These are phyloP conservation scores for Chlamydomonas reinhardtii DNA, from an alignment of 163 green algal species.

Conservation along the genomic window DNA sequence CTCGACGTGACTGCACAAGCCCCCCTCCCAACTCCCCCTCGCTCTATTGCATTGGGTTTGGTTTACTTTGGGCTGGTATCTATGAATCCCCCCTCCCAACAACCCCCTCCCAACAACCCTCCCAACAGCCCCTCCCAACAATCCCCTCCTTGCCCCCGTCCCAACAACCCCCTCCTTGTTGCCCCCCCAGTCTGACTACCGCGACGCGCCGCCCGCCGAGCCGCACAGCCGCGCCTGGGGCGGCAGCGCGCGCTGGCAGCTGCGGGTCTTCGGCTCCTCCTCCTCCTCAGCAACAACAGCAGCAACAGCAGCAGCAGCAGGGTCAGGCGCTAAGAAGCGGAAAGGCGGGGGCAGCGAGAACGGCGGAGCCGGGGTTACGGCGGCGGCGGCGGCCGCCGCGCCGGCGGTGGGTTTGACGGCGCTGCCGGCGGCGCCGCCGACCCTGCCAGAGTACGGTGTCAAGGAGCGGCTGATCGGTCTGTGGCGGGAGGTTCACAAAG, in stretches of 20 bases:
- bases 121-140: too few relatives aligned
- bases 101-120: too few relatives aligned
- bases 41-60: too few relatives aligned
- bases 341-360: background rate
- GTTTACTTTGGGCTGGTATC: too few relatives aligned
- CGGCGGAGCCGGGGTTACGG: background rate
- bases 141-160: too few relatives aligned
- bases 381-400: background rate
- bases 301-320: too few relatives aligned
- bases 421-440: slow-evolving; percentile 42
- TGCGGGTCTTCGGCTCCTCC: slow-evolving; percentile 22
- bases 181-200: slow-evolving; percentile 2
- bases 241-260: slow-evolving; percentile 48
- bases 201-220: slow-evolving; percentile 19
- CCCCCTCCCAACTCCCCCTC: too few relatives aligned
- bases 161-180: too few relatives aligned
- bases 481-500: slow-evolving; percentile 62
- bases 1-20: too few relatives aligned
- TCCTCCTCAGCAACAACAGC: background rate
- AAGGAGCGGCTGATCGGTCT: slow-evolving; percentile 63
- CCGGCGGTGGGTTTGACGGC: slow-evolving; percentile 38
- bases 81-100: too few relatives aligned
- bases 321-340: background rate
- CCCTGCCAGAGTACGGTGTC: slow-evolving; percentile 68
- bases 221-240: slow-evolving; percentile 22